Conservation (phyloP, 768 basidiomycete genomes). For the Russula griseocarnosa region DNA sequence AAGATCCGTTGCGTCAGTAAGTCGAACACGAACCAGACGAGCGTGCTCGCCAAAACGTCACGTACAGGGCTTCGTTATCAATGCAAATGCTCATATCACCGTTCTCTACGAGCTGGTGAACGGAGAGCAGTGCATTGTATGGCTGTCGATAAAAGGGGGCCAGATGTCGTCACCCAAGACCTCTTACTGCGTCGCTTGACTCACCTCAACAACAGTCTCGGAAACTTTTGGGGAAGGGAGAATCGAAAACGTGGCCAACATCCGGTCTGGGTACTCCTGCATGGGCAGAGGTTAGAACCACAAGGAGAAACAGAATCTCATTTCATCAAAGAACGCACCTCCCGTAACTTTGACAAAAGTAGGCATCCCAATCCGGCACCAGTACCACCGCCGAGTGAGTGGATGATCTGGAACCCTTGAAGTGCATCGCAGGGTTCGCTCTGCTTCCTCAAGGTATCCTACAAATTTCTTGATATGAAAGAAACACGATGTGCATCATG, state of each 20-base stretch:
- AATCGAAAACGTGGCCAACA: conserved; percentile 51
- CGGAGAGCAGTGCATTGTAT: conserved; percentile 79
- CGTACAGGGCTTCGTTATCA: conserved; percentile 83
- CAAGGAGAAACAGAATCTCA: not conserved
- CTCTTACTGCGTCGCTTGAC: conserved; percentile 7
- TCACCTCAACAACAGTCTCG: conserved; percentile 54
- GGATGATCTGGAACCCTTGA: conserved; percentile 87
- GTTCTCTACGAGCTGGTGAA: conserved; percentile 87
- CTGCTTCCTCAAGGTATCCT: conserved; percentile 78
- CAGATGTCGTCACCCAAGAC: not conserved
- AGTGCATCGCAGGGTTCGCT: conserved; percentile 78
- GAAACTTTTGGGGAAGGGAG: conserved; percentile 53
- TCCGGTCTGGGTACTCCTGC: conserved; percentile 54
- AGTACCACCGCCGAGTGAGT: conserved; percentile 89
- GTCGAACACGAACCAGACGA: not conserved
- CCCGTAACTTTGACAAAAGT: conserved; percentile 75
- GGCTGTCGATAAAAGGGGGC: conserved; percentile 44
- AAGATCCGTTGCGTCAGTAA: not conserved
- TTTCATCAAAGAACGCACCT: conserved; percentile 42
- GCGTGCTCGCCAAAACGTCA: conserved; percentile 8
- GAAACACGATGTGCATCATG: not conserved
- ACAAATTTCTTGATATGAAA: not conserved
- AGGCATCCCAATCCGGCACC: conserved; percentile 83
- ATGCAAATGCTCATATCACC: conserved; percentile 80
- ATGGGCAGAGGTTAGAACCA: conserved; percentile 30